Base-by-base conservation (phyloP, 192 early-diverging fungal genomes). In the Gryganskiella cystojenkinii region DNA sequence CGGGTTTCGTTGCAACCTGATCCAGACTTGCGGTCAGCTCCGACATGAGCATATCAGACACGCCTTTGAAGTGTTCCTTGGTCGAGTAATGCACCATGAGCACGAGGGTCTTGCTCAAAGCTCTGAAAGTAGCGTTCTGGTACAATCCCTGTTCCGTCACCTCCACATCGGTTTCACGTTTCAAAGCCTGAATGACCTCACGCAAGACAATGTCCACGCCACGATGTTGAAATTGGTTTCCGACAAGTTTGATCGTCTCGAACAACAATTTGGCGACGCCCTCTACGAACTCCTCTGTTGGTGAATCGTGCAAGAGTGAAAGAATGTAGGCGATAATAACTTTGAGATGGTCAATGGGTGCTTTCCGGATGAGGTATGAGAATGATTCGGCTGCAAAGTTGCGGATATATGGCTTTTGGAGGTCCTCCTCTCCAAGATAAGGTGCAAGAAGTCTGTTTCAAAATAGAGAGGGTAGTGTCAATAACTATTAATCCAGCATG, bases 311-410 rank as follows among this genome's bases (percentile, higher is more conserved):
- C 15, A 87, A 62, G n/a, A 80, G 80, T 14, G 88, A 80, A 6
- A 95, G 64, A 3, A 92, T 90, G 67, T 88, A 88, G 22, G 67
- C 64, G 47, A 95, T 75, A 52, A 96, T 87, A 1, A 73, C 62
- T 28, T 83, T 83, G 56, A 94, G 81, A 24, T 84, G 79, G 20
- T 89, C 82, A 31, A 79, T 87, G 10, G 86, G 83, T 14, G 90
- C 85, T 78, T 95, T 96, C 27, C 96, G 87, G 52, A 99, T 80
- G 52, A 99, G 84, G 67, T 92, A 97, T 17, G 95, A 91, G 87
- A 97, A 94, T 0, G 96, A 86, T 80, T 99, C 95, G 53, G 95
- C 94, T 1, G 94, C 88, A 75, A 99, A 99, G 45, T 89, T 86
- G 44, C 95, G 90, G 27, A 96, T 89, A 81, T 92, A 92, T 37